These are phyloP conservation scores for Pestalotiopsis sp. DNA, from an alignment of 2,329 filamentous ascomycete species.

Conservation along the genomic window DNA sequence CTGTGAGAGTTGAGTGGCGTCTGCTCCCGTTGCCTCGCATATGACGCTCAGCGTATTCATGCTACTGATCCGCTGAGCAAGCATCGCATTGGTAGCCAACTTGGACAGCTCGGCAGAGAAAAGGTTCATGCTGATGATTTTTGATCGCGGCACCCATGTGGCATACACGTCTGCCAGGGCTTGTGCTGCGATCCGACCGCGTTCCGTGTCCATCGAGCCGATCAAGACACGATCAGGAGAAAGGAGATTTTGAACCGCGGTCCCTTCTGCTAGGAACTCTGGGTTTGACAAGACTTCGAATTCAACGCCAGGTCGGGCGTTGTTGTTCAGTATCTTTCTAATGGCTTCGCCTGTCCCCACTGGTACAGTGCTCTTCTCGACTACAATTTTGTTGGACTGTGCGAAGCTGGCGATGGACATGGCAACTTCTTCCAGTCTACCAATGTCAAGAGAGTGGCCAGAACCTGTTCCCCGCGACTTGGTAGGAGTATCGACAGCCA, in stretches of 20 bases:
- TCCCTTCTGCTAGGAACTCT: conserved; percentile 5
- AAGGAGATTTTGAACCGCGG: neutral
- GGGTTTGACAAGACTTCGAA: conserved; percentile 10
- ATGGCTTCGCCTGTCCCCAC: neutral
- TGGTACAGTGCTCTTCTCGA: conserved; percentile 8
- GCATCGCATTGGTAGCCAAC: conserved; percentile 1
- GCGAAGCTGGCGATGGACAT: neutral
- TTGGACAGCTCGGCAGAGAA: conserved; percentile 4
- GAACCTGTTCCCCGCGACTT: neutral
- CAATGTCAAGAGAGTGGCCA: neutral
- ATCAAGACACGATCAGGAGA: conserved; percentile 1
- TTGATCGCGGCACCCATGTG: neutral
- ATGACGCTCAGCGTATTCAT: neutral
- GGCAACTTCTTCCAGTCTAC: neutral
- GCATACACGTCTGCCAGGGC: conserved; percentile 4
- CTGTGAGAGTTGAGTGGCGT: neutral
- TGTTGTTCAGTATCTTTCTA: neutral
- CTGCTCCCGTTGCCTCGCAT: conserved; percentile 1
- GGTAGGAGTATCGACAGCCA: conserved; percentile 4
- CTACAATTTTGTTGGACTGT: neutral
- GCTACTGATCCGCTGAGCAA: conserved; percentile 1
- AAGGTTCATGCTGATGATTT: conserved; percentile 4
- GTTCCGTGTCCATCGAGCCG: neutral
- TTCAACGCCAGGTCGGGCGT: neutral
- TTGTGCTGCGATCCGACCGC: neutral